These are phyloP conservation scores for Prunus davidiana DNA, from an alignment of 306 rosid genomes.

Conservation along the genomic window DNA sequence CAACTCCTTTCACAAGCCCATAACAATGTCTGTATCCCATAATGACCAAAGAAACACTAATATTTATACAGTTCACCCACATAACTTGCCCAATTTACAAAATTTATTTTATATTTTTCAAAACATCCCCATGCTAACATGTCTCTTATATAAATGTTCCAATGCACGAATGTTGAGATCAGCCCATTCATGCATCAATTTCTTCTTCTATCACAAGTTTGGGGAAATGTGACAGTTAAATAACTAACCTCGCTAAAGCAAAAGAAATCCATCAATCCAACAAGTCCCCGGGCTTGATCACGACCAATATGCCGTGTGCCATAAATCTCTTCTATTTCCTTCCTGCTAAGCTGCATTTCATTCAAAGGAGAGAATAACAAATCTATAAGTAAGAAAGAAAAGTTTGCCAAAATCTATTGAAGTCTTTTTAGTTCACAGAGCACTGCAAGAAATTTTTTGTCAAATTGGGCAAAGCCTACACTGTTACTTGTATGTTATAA, in stretches of 20 bases:
- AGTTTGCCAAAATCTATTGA: background rate
- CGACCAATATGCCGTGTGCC: slow-evolving; percentile 94
- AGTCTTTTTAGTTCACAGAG: background rate
- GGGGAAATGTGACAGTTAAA: slow-evolving; percentile 6
- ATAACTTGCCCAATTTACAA: background rate
- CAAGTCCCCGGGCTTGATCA: slow-evolving; percentile 85
- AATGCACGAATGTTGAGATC: background rate
- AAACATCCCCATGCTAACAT: background rate
- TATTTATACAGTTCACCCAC: background rate
- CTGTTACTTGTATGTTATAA: background rate
- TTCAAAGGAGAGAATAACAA: background rate
- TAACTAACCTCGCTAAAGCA: slow-evolving; percentile 91
- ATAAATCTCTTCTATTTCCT: slow-evolving; percentile 58
- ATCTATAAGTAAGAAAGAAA: background rate
- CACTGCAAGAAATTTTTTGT: background rate
- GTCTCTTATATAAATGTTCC: background rate
- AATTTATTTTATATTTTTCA: background rate
- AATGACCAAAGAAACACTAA: background rate
- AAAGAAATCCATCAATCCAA: slow-evolving; percentile 94
- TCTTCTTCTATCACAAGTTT: background rate
- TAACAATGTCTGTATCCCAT: background rate
- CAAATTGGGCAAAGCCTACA: background rate
- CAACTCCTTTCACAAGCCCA: background rate
- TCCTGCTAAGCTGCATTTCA: slow-evolving; percentile 56
- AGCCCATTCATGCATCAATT: background rate